Evolutionary conservation across 352 stramenopile species (phyloP).

Genomic region (Saprolegnia diclina): DNA sequence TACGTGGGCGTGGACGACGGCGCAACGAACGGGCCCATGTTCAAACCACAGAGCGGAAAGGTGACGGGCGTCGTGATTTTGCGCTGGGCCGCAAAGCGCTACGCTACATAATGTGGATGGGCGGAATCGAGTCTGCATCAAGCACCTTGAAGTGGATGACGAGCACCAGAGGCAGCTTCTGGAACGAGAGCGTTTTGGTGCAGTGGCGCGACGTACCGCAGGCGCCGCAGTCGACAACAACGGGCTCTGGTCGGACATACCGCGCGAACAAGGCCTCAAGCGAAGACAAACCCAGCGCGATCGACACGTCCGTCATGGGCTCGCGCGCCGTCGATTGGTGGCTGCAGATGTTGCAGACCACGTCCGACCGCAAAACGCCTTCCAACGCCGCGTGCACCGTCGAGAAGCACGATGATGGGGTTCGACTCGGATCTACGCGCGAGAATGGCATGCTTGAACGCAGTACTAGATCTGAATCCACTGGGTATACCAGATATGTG

Average conservation of each 20-base stretch:
- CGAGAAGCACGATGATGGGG: background rate
- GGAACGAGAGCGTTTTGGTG: background rate
- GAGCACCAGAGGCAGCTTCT: background rate
- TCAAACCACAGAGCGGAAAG: background rate
- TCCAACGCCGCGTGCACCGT: background rate
- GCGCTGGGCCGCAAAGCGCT: slow-evolving; percentile 1
- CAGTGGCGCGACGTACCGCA: background rate
- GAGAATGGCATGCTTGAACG: no score
- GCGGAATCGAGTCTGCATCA: no score
- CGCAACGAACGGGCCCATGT: background rate
- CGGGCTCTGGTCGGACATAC: background rate
- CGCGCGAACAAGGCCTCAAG: background rate
- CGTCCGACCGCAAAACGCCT: background rate
- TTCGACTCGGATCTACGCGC: no score
- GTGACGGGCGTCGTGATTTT: background rate
- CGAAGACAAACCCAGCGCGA: background rate
- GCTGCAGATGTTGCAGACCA: background rate
- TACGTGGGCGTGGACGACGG: background rate
- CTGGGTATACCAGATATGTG: background rate
- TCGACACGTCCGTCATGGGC: background rate
- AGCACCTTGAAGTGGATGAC: background rate
- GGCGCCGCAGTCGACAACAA: background rate
- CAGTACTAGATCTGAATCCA: no score
- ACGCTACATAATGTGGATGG: background rate
- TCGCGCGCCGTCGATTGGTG: background rate